These are phyloP conservation scores for Alternaria arbusti DNA, from an alignment of 2,329 filamentous ascomycete genomes.

Conservation along the genomic window DNA sequence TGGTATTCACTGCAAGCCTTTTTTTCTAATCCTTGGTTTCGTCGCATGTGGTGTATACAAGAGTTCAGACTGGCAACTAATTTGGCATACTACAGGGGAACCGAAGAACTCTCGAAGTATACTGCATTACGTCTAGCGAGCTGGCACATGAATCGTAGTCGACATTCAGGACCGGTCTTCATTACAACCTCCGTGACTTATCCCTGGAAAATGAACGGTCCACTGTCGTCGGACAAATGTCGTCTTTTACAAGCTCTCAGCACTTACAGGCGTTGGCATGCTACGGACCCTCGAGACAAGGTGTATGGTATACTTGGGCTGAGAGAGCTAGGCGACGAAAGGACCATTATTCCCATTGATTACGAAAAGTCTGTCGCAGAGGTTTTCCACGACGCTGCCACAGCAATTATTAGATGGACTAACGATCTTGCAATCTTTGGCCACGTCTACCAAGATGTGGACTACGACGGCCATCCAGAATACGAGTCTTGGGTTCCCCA, in stretches of 20 bases:
- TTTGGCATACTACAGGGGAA: neutral
- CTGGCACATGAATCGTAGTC: accelerated
- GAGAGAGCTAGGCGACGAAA: neutral
- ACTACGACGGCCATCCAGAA: neutral
- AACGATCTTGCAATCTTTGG: neutral
- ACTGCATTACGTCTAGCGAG: neutral
- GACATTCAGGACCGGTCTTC: accelerated
- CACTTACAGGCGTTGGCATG: neutral
- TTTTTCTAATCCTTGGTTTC: neutral
- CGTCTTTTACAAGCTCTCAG: neutral
- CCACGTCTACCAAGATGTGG: neutral
- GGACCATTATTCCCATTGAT: neutral
- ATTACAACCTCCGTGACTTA: neutral
- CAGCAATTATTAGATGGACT: neutral
- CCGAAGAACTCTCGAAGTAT: neutral
- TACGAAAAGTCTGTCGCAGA: neutral
- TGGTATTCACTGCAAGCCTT: neutral
- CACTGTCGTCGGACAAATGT: neutral
- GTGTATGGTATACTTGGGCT: neutral
- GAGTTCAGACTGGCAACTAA: neutral
- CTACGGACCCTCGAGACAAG: neutral
- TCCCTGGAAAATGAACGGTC: neutral
- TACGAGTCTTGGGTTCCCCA: neutral
- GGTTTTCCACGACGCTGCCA: neutral
- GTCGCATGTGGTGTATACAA: neutral